Evolutionary conservation across 75 land plant genomes (phyloP), one percentile per base, ranked within the genome.

Genomic region (Selaginella tamariscina): DNA sequence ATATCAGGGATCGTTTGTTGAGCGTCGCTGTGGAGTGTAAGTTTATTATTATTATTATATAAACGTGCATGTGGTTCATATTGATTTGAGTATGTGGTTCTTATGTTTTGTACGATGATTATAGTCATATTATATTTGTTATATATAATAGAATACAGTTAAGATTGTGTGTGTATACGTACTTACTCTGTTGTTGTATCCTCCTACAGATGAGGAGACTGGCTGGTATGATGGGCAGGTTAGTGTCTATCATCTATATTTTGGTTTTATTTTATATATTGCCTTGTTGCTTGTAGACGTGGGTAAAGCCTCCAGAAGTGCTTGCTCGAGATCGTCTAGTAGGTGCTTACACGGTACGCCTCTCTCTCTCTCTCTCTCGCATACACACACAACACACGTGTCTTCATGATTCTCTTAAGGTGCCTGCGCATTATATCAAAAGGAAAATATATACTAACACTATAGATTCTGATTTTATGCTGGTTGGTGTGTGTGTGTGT

Each of bases 221-320:
- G 98, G 98, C 30, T 94, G 98, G 98, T 94, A 94, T 49, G 98
- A 94, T 82, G 98, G 98, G 2, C 84, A 87, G 89, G 98, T 94
- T 65, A 23, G 80, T 64, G 2, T 29, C 28, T n/a, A 2, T 2
- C 31, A 29, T 9, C 29, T 11, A 9, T 26, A 21, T 24, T 33
- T 32, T 20, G 2, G 2, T 31, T 24, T 1, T 28, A 13, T 71
- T 32, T 70, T n/a, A 23, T 75, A 65, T 28, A n/a, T n/a, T n/a
- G n/a, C n/a, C 49, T 39, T 15, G 26, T 62, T 55, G 11, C 30
- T 2, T 56, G 21, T 78, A 93, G 98, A 81, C 85, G 54, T 93
- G 98, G 98, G 87, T 93, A 62, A 93, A 93, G 67, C 84, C 98
- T n/a, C 91, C 98, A 24, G 88, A 93, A 74, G 91, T 93, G 65